Evolutionary conservation across 176 grass and related monocot species (phyloP).

Genomic region (Coix lacrymajobi): DNA sequence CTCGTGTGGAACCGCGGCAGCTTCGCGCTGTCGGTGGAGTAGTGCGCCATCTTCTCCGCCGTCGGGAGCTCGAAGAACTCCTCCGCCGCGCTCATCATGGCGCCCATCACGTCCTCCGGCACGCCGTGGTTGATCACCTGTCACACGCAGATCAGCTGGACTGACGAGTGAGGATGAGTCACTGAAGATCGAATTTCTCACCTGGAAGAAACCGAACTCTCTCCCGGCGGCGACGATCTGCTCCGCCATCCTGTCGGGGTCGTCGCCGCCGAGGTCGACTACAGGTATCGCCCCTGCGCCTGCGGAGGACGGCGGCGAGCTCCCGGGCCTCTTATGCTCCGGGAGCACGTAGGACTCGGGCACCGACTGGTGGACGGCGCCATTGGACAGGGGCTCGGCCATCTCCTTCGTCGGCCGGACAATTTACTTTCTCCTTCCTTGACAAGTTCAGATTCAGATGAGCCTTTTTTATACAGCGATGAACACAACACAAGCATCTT

Average conservation of each 20-base stretch:
- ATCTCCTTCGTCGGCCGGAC: background rate
- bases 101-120: constrained; percentile 6
- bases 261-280: constrained; percentile 13
- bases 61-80: constrained; percentile 15
- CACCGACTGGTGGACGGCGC: background rate
- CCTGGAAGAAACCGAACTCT: constrained; percentile 32
- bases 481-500: constrained; percentile 3
- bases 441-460: background rate
- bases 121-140: constrained; percentile 39
- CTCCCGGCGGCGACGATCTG: constrained; percentile 23
- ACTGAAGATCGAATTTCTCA: background rate
- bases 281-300: background rate
- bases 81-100: constrained; percentile 1
- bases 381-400: constrained; percentile 25
- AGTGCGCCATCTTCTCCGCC: constrained; percentile 26
- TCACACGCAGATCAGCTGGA: too few relatives aligned
- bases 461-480: background rate
- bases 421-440: background rate
- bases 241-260: background rate
- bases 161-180: background rate
- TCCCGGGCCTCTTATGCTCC: background rate
- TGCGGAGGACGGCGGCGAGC: background rate
- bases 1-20: constrained; percentile 21
- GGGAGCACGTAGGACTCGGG: constrained; percentile 8
- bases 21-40: constrained; percentile 27